Base-by-base conservation (phyloP, 768 basidiomycete genomes). In the Gyrodon lividus region DNA sequence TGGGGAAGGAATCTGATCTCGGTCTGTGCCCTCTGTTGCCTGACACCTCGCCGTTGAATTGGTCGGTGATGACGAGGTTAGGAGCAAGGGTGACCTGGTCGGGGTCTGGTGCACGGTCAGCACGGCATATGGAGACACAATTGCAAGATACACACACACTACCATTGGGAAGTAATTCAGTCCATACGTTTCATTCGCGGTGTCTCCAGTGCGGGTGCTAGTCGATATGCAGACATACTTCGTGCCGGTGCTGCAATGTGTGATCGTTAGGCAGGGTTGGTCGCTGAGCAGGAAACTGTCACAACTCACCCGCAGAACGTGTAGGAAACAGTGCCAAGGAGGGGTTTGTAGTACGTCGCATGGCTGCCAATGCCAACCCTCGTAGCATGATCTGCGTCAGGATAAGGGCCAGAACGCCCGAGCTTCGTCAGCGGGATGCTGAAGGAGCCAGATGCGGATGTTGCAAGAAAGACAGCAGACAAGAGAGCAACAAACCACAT, bases 1-100 rank as follows among this genome's bases (percentile, higher is more conserved):
- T 79, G 46, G 83, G 65, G 75, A 82, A 80, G 68, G 84, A 74
- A 50, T 28, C 26, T 28, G 9, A 28, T 28, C 26, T 28, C 6
- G 26, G 26, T 28, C 9, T 28, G 5, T 8, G 26, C 9, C 26
- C 26, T 28, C 26, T 6, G 6, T 28, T 28, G 26, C 26, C 26
- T 28, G 26, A 28, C n/a, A n/a, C n/a, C n/a, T 53, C 53, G 60
- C 62, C 67, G 28, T 68, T 68, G 35, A 57, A 57, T 24, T 68
- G 67, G 13, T 56, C 57, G 2, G 35, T 37, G 45, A 68, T 61
- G 24, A 63, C 54, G 14, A 68, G 51, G 22, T 42, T 43, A 5
- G 48, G 31, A 9, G 60, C 56, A 17, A 68, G 39, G 14, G 59
- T 58, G 30, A 67, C 59, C 31, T 51, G 48, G 40, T 65, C 66